Base-by-base conservation (phyloP, 805 yeast genomes). In the Zygoascus biomembranicola region DNA sequence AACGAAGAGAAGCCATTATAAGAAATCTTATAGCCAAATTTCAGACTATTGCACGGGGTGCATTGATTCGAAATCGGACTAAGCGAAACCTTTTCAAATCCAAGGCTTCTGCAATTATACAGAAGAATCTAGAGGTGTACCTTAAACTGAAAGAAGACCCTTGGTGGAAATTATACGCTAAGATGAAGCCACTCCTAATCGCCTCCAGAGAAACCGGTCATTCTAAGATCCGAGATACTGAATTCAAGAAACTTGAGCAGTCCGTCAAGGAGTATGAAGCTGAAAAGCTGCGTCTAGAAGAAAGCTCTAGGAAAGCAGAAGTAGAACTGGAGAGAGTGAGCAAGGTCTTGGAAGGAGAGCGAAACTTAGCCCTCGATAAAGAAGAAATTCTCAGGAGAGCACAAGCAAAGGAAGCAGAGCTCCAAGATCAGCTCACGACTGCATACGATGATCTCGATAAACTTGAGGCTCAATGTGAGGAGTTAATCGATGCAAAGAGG, bases 161-260 rank as follows among this genome's bases (percentile, higher is more conserved):
- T 18, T 94, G 99, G 99, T 86, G 87, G 69, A 79, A 77, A 50
- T 72, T 94, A 46, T 81, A 82, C 55, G 73, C 81, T 19, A 78
- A 79, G 52, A 71, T 92, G 60, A 87, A 85, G 60, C 98, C 98
- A 1, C 66, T 90, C 43, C 69, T 90, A 13, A 80, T 74, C 55
- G 87, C 83, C 46, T 77, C 84, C 5, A 77, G 80, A 20, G 83
- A 81, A 53, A 77, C 81, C 5, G 69, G 78, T 43, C 84, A 81
- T 62, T 73, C 81, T 3, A 79, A 79, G 54, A 31, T 67, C 66
- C 53, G 65, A 70, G 65, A 67, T 8, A 60, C 69, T 1, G 60
- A 65, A 49, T 54, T 73, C 47, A 67, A 66, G 56, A 66, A 62
- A 47, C 63, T 68, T 10, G 68, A 67, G 49, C 51, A 52, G 10